Conservation (phyloP, 2,329 filamentous ascomycete genomes). For the Phoma sp. region DNA sequence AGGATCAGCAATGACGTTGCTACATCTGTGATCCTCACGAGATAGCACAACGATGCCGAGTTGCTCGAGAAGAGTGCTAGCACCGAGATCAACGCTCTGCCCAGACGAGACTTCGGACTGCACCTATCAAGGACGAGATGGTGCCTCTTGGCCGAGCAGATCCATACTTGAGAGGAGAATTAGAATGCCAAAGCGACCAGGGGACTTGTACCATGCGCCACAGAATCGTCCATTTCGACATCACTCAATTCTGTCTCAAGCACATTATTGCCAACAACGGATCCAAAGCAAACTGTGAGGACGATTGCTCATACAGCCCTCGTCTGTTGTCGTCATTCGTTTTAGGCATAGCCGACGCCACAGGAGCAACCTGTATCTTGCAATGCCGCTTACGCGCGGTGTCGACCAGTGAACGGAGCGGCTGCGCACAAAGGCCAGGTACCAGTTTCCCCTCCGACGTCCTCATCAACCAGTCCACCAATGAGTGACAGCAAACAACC, state of each 20-base stretch:
- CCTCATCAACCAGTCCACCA: background rate
- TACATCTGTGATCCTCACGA: background rate
- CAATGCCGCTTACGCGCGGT: slow-evolving; percentile 3
- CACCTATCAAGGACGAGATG: background rate
- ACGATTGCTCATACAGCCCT: background rate
- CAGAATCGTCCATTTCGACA: background rate
- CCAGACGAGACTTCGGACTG: background rate
- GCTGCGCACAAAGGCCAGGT: slow-evolving; percentile 3
- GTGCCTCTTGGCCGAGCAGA: background rate
- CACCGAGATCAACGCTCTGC: background rate
- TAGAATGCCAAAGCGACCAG: background rate
- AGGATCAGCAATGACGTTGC: slow-evolving; percentile 11
- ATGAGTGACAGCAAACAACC: background rate
- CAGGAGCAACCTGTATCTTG: background rate
- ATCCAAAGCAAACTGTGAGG: background rate
- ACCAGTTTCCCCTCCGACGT: background rate
- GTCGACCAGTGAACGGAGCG: slow-evolving; percentile 1
- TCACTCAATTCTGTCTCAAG: background rate
- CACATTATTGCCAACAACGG: background rate
- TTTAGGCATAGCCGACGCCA: background rate
- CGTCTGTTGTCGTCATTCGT: background rate
- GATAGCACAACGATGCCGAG: background rate
- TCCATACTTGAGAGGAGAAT: background rate
- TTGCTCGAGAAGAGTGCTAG: background rate
- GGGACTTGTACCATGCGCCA: background rate